Evolutionary conservation across 441 rosid species (phyloP).

Genomic region (Syzygium syzygioides): DNA sequence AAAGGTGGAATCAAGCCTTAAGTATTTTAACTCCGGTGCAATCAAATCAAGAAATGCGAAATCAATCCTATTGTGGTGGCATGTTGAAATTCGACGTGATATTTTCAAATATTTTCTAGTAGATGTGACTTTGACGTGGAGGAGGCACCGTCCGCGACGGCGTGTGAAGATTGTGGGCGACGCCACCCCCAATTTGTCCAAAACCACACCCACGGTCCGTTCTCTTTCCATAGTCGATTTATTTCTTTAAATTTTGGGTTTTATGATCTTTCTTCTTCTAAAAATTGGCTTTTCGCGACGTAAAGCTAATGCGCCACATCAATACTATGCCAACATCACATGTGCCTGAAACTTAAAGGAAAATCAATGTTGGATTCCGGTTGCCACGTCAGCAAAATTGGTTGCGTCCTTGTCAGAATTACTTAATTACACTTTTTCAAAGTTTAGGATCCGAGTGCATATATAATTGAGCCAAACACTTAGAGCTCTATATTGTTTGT

Average conservation of each 20-base stretch:
- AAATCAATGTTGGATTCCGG: background rate
- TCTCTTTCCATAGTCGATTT: background rate
- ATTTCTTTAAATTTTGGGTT: background rate
- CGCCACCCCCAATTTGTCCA: background rate
- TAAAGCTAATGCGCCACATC: background rate
- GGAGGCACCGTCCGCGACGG: background rate
- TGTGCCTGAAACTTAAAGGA: background rate
- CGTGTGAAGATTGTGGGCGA: background rate
- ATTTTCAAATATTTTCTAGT: background rate
- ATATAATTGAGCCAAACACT: background rate
- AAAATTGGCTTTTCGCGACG: background rate
- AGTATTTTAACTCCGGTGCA: background rate
- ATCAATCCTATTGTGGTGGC: background rate
- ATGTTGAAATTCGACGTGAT: background rate
- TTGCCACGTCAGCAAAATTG: background rate
- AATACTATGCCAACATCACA: background rate
- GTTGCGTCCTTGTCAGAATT: accelerated
- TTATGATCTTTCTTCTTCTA: background rate
- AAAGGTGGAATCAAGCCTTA: background rate
- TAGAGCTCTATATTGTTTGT: no score
- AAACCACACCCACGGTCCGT: background rate
- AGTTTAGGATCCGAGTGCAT: background rate
- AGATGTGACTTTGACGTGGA: background rate
- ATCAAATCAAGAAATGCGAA: background rate
- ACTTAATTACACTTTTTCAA: background rate